Conservation (phyloP, 371 early-diverging fungal species). For the Zancudomyces culisetae region DNA sequence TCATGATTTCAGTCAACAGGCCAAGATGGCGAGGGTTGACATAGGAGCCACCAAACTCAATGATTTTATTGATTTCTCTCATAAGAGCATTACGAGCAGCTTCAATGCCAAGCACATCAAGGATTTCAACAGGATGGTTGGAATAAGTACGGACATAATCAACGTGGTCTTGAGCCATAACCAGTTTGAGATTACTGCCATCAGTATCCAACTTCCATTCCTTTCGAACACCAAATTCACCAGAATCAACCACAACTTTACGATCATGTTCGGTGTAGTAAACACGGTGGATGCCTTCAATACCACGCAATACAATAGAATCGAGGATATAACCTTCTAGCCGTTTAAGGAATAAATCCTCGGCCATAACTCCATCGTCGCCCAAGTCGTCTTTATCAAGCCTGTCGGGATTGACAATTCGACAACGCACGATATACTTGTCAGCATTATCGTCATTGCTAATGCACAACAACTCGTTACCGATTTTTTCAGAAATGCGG, state of each 20-base stretch:
- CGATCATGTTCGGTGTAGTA: slow-evolving; percentile 72
- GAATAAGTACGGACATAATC: slow-evolving; percentile 67
- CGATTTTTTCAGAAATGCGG: slow-evolving; percentile 58
- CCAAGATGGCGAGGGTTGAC: slow-evolving; percentile 98
- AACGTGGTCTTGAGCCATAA: slow-evolving; percentile 70
- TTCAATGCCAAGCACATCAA: slow-evolving; percentile 94
- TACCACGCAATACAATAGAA: slow-evolving; percentile 78
- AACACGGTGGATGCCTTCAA: slow-evolving; percentile 72
- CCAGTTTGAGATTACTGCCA: slow-evolving; percentile 82
- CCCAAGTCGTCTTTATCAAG: slow-evolving; percentile 34
- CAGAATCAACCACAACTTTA: slow-evolving; percentile 27
- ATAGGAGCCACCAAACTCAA: slow-evolving; percentile 96
- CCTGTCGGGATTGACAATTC: slow-evolving; percentile 51
- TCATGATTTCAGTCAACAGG: slow-evolving; percentile 97
- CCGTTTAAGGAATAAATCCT: slow-evolving; percentile 77
- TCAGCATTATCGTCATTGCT: slow-evolving; percentile 87
- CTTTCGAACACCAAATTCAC: slow-evolving; percentile 41
- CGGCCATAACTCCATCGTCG: slow-evolving; percentile 45
- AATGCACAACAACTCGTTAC: slow-evolving; percentile 52
- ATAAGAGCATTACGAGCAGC: slow-evolving; percentile 86
- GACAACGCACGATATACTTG: slow-evolving; percentile 75
- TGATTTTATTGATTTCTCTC: slow-evolving; percentile 87
- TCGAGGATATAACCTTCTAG: slow-evolving; percentile 72
- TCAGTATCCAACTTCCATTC: slow-evolving; percentile 94
- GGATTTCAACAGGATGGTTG: slow-evolving; percentile 87